phyloP scores from a whole-genome alignment of 441 rosid species.

The Bruguiera hainesii region DNA sequence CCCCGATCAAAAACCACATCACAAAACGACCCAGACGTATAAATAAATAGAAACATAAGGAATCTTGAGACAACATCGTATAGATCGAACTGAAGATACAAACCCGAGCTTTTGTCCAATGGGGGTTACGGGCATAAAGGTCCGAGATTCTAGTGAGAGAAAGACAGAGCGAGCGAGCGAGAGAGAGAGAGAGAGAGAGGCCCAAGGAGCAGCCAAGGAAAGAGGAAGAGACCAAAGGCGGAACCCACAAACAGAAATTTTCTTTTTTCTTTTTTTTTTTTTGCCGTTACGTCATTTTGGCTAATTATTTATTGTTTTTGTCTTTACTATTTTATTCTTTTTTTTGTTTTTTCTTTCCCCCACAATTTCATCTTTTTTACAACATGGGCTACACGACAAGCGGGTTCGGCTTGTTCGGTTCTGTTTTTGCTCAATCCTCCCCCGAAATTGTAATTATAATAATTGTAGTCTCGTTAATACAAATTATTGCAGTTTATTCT shows the following conservation, averaged over 20 bases:
- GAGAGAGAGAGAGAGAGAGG: constrained; percentile 25
- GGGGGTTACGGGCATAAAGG: constrained; percentile 31
- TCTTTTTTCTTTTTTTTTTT: too few species aligned
- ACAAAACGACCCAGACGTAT: neutral
- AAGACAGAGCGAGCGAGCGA: neutral
- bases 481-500: neutral
- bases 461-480: too few species aligned
- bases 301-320: neutral
- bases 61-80: constrained; percentile 10
- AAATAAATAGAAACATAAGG: neutral
- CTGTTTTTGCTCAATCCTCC: too few species aligned
- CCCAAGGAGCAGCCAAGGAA: constrained; percentile 28
- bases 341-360: neutral
- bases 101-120: constrained; percentile 39
- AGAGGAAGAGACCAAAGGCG: constrained; percentile 18
- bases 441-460: too few species aligned
- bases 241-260: constrained; percentile 19
- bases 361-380: too few species aligned
- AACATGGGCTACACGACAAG: too few species aligned
- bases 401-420: too few species aligned
- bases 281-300: too few species aligned
- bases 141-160: constrained; percentile 38
- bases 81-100: constrained; percentile 38
- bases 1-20: constrained; percentile 33
- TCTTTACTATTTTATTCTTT: constrained; percentile 1